Percentiles rank a stretch among this genome's conserved stretches.
These are phyloP conservation scores for Wallacemonas collosoma DNA, from an alignment of 208 protist species.

Conservation along the genomic window DNA sequence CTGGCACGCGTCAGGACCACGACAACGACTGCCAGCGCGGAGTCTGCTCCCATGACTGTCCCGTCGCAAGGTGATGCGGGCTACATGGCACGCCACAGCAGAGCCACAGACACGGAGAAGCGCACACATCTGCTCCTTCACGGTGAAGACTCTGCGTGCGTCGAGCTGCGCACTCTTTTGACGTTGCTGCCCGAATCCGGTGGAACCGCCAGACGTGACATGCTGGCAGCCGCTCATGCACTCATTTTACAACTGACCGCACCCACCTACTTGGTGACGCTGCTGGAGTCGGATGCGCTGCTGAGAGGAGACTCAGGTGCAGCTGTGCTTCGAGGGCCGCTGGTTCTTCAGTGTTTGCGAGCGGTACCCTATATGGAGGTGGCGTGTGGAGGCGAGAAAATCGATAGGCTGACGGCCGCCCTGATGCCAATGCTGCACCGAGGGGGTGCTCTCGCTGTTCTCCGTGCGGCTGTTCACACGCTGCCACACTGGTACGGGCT, in stretches of 20 bases:
- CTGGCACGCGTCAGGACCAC: no score
- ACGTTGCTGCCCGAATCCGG: neutral
- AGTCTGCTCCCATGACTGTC: no score
- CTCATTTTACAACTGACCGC: neutral
- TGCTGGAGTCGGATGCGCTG: neutral
- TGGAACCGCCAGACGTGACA: neutral
- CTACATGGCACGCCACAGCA: neutral
- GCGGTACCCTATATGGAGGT: neutral
- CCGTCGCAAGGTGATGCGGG: neutral
- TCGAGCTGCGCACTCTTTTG: neutral
- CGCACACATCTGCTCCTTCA: neutral
- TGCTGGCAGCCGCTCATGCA: neutral
- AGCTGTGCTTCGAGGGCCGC: neutral
- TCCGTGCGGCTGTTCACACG: neutral
- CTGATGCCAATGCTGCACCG: conserved; percentile 3
- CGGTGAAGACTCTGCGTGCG: neutral
- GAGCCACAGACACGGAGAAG: neutral
- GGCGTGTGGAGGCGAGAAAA: neutral
- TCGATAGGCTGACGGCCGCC: conserved; percentile 16
- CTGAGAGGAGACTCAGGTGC: neutral
- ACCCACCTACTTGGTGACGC: neutral
- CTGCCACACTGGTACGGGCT: neutral
- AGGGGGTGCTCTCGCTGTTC: neutral
- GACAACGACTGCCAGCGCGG: no score
- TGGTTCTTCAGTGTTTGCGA: neutral